Evolutionary conservation across 768 basidiomycete genomes (phyloP), one percentile per base, ranked within the genome.

Genomic region (Amanita subjunquillea): DNA sequence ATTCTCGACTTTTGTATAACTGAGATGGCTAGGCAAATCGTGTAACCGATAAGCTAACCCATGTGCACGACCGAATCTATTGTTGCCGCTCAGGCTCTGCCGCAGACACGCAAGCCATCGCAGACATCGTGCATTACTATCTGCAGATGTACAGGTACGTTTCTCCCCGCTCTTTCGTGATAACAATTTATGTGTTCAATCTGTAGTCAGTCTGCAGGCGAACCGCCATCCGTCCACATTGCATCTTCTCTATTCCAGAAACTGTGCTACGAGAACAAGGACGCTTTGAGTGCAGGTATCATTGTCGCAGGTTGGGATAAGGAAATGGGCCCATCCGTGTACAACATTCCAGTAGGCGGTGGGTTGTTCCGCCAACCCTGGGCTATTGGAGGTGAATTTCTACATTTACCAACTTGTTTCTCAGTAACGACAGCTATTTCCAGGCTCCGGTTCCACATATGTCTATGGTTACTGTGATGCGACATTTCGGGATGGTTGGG

Each of bases 401-500:
- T 47, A 23, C 44, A 13, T 30, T 34, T 23, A 42, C 9, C 5
- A 44, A 17, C 29, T 32, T 25, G 37, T 30, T 43, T 9, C 20
- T 10, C 17, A 20, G 22, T 23, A 48, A 30, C 38, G 43, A 60
- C 39, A 55, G 52, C 32, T 15, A 29, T 40, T 37, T 48, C 17
- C 58, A 91, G 88, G 91, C 23, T 95, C 92, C 48, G 96, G 96
- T 6, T 96, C 93, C 36, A 92, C 93, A 6, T 99, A 98, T 65
- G 92, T 98, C 9, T 99, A 98, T 63, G 96, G 95, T 49, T 98
- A 97, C 71, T 98, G 96, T 61, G 96, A 99, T 66, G 92, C 96
- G n/a, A 97, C 93, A 25, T 99, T 87, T 65, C 71, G 83, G 67
- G 94, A 97, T 27, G 91, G 88, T 13, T 95, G 91, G 93, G 82